Evolutionary conservation across 179 eudicot species (phyloP).

Genomic region (Heliamphora ciliata): DNA sequence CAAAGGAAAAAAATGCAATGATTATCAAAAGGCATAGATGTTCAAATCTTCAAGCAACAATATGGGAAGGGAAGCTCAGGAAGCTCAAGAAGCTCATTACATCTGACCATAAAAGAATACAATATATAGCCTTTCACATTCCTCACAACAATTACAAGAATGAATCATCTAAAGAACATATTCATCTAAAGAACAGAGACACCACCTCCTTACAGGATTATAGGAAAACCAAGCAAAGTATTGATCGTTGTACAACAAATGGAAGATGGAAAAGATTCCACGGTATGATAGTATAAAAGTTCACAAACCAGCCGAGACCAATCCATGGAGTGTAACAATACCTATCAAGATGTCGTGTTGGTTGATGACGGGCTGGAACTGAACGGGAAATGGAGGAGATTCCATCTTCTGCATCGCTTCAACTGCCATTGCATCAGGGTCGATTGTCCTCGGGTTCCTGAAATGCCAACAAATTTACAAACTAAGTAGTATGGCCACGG

Average conservation of each 20-base stretch:
- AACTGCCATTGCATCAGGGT: slow-evolving; percentile 86
- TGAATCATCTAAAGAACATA: neutral
- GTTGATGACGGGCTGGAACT: slow-evolving; percentile 77
- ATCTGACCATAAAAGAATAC: neutral
- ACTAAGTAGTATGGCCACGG: neutral
- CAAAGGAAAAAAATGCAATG: no score
- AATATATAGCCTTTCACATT: neutral
- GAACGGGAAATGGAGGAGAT: slow-evolving; percentile 92
- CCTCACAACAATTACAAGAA: neutral
- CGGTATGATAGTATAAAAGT: neutral
- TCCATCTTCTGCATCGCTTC: slow-evolving; percentile 99
- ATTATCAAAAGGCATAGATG: neutral
- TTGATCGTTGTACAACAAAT: neutral
- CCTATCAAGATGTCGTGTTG: slow-evolving; percentile 60
- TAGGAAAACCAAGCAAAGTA: neutral
- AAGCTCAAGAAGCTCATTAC: neutral
- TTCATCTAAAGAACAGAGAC: neutral
- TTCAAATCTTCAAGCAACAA: neutral
- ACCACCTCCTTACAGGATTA: neutral
- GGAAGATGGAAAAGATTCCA: neutral
- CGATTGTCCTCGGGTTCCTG: slow-evolving; percentile 84
- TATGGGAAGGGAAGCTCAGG: neutral
- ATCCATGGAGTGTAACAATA: slow-evolving; percentile 82
- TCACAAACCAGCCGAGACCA: slow-evolving; percentile 84
- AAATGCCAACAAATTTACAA: neutral